Evolutionary conservation across 2,329 filamentous ascomycete species (phyloP).

Genomic region (Pezicula neosporulosa): DNA sequence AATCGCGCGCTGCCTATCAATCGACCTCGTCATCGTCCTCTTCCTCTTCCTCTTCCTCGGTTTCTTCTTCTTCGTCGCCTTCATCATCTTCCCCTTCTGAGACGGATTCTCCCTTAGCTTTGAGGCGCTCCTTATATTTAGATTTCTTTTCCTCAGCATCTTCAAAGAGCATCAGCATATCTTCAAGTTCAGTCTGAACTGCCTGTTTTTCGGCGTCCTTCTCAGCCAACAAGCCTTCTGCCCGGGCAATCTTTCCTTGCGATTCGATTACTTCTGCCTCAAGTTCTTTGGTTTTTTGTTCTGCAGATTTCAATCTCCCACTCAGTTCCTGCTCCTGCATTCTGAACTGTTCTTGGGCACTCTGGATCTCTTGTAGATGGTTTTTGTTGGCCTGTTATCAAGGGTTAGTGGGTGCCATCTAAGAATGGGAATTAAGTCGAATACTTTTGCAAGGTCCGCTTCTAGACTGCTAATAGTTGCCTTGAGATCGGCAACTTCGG

Average conservation of each 20-base stretch:
- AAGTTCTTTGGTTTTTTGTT: slow-evolving; percentile 43
- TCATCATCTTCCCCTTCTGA: slow-evolving; percentile 74
- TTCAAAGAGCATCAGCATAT: slow-evolving; percentile 76
- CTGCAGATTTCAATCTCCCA: slow-evolving; percentile 19
- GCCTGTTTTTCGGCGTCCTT: slow-evolving; percentile 61
- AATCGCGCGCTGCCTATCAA: not conserved
- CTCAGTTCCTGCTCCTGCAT: slow-evolving; percentile 32
- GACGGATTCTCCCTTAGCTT: slow-evolving; percentile 65
- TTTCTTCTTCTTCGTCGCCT: slow-evolving; percentile 47
- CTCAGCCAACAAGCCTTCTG: slow-evolving; percentile 28
- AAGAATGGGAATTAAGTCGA: slow-evolving; percentile 2
- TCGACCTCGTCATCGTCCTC: slow-evolving; percentile 6
- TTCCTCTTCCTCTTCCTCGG: slow-evolving; percentile 34
- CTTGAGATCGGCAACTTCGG: slow-evolving; percentile 60
- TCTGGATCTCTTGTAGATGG: slow-evolving; percentile 56
- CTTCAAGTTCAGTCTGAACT: slow-evolving; percentile 72
- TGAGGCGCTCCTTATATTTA: slow-evolving; percentile 57
- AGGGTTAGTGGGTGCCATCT: not conserved
- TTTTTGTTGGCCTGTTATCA: slow-evolving; percentile 51
- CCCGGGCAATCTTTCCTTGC: slow-evolving; percentile 29
- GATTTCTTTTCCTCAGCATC: slow-evolving; percentile 75
- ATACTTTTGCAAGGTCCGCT: slow-evolving; percentile 57
- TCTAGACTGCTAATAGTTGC: slow-evolving; percentile 59
- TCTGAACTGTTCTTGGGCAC: slow-evolving; percentile 46
- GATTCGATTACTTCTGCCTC: slow-evolving; percentile 23